A percentile compares a stretch with the other conserved stretches of the same genome.
Evolutionary conservation across 2,329 filamentous ascomycete species (phyloP).

Genomic region (Microascus cirrosus): DNA sequence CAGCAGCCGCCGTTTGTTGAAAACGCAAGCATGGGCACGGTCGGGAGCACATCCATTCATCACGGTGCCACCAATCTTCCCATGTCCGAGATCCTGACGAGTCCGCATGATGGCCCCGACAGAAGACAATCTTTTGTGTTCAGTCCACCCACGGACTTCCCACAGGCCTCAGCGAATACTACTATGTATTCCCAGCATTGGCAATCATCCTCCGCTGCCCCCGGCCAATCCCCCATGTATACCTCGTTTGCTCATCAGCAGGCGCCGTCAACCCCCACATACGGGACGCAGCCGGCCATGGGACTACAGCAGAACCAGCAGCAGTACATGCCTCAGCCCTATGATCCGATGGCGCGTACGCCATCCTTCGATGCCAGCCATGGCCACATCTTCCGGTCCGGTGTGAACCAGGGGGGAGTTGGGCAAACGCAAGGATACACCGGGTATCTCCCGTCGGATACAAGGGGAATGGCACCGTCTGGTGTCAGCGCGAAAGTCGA

Average conservation of each 20-base stretch:
- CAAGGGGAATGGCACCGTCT: neutral
- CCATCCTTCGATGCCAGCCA: slow-evolving; percentile 2
- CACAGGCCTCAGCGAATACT: slow-evolving; percentile 20
- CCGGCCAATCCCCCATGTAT: slow-evolving; percentile 31
- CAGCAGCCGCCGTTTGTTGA: slow-evolving; percentile 29
- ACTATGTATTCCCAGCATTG: slow-evolving; percentile 31
- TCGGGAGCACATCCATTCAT: slow-evolving; percentile 21
- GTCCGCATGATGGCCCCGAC: slow-evolving; percentile 28
- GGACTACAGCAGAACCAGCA: slow-evolving; percentile 2
- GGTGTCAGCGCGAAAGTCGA: neutral
- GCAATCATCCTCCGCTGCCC: slow-evolving; percentile 29
- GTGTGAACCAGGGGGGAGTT: neutral
- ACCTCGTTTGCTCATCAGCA: slow-evolving; percentile 29
- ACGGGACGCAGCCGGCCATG: neutral
- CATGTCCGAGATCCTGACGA: slow-evolving; percentile 32
- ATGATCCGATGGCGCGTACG: neutral
- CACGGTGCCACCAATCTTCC: slow-evolving; percentile 21
- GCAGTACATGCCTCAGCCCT: slow-evolving; percentile 2
- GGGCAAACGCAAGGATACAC: slow-evolving; percentile 2
- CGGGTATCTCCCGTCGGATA: slow-evolving; percentile 1
- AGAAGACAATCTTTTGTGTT: slow-evolving; percentile 34
- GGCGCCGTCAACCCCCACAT: slow-evolving; percentile 9
- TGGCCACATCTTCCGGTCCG: neutral
- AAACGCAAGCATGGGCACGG: slow-evolving; percentile 20
- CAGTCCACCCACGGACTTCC: slow-evolving; percentile 30